Evolutionary conservation across 345 rosid genomes (phyloP).

Genomic region (Sisymbrium irio): DNA sequence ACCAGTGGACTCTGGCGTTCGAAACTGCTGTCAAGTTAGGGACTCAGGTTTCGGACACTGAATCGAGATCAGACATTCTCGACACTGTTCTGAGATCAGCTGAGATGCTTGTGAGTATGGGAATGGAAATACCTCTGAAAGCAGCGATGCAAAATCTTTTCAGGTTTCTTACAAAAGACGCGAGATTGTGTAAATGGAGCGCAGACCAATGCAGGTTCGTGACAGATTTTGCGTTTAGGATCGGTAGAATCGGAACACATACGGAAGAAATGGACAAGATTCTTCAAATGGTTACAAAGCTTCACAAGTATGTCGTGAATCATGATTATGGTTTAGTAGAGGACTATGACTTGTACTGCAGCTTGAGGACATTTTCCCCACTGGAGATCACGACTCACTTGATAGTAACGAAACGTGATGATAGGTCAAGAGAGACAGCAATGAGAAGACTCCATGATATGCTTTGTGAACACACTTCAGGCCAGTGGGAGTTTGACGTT

Average conservation of each 20-base stretch:
- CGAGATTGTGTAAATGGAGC: neutral
- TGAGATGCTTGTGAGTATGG: neutral
- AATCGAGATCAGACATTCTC: neutral
- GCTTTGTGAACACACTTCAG: slow-evolving; percentile 5
- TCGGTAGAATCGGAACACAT: neutral
- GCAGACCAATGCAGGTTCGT: neutral
- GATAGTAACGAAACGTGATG: neutral
- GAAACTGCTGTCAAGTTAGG: slow-evolving; percentile 7
- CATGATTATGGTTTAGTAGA: neutral
- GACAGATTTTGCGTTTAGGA: neutral
- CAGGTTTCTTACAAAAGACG: neutral
- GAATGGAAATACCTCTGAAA: neutral
- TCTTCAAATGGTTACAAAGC: neutral
- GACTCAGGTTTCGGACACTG: neutral
- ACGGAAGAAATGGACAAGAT: neutral
- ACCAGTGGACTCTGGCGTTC: slow-evolving; percentile 1
- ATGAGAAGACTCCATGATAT: neutral
- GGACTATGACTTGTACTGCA: neutral
- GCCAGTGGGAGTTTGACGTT: neutral
- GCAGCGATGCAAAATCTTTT: neutral
- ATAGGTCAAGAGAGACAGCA: neutral
- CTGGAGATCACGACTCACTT: neutral
- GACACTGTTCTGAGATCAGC: neutral
- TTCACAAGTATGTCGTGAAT: neutral
- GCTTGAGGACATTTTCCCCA: neutral